Conservation (phyloP, 1,139 yeast genomes). For the Hanseniaspora sp. region DNA sequence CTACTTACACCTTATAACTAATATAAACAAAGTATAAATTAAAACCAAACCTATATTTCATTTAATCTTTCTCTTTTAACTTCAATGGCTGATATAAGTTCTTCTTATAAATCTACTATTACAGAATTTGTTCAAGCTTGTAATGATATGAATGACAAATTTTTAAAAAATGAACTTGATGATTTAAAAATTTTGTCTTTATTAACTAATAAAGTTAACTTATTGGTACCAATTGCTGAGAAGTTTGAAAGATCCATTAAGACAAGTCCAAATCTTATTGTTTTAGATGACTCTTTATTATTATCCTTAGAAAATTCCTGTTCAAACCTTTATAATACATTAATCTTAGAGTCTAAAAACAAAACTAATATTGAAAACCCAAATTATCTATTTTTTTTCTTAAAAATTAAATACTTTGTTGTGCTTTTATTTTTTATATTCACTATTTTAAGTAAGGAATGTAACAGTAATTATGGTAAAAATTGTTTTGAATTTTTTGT, state of each 20-base stretch:
- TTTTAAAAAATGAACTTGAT: not conserved
- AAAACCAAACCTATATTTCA: not conserved
- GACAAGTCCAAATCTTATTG: conserved; percentile 15
- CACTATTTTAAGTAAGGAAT: conserved; percentile 18
- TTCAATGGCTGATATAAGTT: not conserved
- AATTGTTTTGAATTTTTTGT: conserved; percentile 24
- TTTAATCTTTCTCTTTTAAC: not conserved
- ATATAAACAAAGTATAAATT: not conserved
- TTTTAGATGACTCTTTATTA: not conserved
- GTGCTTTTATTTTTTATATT: conserved; percentile 24
- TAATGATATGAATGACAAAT: not conserved
- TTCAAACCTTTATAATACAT: conserved; percentile 29
- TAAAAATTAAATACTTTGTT: conserved; percentile 24
- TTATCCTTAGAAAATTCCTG: conserved; percentile 21
- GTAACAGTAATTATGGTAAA: conserved; percentile 17
- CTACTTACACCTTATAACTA: too few species aligned
- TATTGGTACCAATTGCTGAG: conserved; percentile 21
- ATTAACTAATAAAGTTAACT: not conserved
- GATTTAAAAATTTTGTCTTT: not conserved
- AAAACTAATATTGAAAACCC: too few species aligned
- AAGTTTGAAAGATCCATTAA: conserved; percentile 21
- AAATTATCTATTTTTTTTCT: conserved; percentile 15
- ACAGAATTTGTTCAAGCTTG: not conserved
- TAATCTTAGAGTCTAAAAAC: conserved; percentile 20
- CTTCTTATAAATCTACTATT: not conserved